Conservation (phyloP, 2,329 filamentous ascomycete species). For the Hymenotorrendiella dingleyae region DNA sequence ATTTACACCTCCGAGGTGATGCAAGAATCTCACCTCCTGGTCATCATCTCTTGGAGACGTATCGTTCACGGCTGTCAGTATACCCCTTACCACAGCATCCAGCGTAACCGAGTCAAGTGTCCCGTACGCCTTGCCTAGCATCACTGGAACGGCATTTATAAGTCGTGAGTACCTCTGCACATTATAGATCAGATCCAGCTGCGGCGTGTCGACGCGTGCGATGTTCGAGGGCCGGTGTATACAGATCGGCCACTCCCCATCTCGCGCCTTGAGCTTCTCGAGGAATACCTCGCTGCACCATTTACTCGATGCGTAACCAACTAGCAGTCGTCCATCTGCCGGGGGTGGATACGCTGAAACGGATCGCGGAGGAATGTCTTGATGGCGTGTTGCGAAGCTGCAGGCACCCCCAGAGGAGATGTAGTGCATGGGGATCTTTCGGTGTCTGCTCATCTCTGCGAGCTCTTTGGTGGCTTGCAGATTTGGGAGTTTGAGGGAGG, state of each 20-base stretch:
- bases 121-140: not conserved
- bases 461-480: not conserved
- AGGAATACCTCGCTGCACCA: conserved; percentile 32
- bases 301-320: conserved; percentile 32
- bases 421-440: conserved; percentile 19
- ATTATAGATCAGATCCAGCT: conserved; percentile 9
- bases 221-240: conserved; percentile 15
- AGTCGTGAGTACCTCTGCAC: conserved; percentile 5
- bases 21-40: not conserved
- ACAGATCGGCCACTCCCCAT: not conserved
- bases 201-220: conserved; percentile 3
- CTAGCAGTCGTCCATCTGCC: conserved; percentile 15
- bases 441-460: conserved; percentile 10
- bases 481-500: not conserved
- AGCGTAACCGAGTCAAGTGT: not conserved
- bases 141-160: not conserved
- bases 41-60: not conserved
- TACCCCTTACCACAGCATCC: not conserved
- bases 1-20: not conserved
- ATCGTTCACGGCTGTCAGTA: not conserved
- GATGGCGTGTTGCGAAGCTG: not conserved
- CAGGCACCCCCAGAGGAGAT: not conserved
- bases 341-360: conserved; percentile 8
- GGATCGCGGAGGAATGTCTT: not conserved
- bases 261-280: conserved; percentile 13